A percentile compares a stretch with the other conserved stretches of the same genome.
Conservation (phyloP, 495 filamentous ascomycete species). For the Endocarpon pusillum region DNA sequence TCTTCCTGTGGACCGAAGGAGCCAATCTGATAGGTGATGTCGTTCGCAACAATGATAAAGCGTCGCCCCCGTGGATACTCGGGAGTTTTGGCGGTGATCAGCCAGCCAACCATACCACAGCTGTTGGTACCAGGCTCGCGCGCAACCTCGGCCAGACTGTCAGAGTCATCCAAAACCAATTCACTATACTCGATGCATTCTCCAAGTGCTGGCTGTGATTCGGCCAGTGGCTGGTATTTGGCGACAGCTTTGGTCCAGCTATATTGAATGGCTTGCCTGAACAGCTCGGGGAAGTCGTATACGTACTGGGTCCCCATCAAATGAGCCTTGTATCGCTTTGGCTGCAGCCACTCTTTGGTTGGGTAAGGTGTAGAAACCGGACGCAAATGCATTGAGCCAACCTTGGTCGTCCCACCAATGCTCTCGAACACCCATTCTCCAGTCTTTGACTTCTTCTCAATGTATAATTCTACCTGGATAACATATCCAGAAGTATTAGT, state of each 20-base stretch:
- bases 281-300: constrained; percentile 98
- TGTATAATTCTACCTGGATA: constrained; percentile 93
- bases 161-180: constrained; percentile 82
- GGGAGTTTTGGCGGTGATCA: constrained; percentile 92
- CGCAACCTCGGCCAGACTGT: constrained; percentile 79
- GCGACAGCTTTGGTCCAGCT: constrained; percentile 62
- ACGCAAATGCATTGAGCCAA: constrained; percentile 86
- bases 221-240: constrained; percentile 51
- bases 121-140: constrained; percentile 89
- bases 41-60: constrained; percentile 94
- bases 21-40: constrained; percentile 97
- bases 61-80: constrained; percentile 86
- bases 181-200: constrained; percentile 95
- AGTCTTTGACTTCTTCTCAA: constrained; percentile 94
- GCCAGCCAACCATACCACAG: constrained; percentile 97
- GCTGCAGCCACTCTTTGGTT: constrained; percentile 96
- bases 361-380: constrained; percentile 85
- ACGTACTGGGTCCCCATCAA: constrained; percentile 98
- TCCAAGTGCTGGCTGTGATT: constrained; percentile 66
- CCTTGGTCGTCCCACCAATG: constrained; percentile 85
- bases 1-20: constrained; percentile 94
- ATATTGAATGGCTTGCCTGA: constrained; percentile 95
- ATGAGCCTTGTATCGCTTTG: constrained; percentile 98
- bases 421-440: constrained; percentile 95
- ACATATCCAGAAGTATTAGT: constrained; percentile 99